Base-by-base conservation (phyloP, 2,329 filamentous ascomycete genomes). In the Scytalidium sp. region DNA sequence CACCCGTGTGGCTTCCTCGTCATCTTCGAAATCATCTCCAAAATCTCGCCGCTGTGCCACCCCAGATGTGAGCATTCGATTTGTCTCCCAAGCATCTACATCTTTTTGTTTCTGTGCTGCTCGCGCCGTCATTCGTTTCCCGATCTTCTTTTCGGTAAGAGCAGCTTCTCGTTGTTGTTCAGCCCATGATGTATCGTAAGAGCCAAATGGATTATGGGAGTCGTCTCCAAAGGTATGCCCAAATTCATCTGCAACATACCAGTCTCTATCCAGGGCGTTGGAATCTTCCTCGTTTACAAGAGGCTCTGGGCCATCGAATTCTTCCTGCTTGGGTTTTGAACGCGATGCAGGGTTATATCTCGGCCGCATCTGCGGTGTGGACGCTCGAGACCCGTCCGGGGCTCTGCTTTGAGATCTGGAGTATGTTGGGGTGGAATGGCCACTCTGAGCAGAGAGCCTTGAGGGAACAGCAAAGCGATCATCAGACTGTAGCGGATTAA, bases 71-170 rank as follows among this genome's bases (percentile, higher is more conserved):
- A 99, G 78, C 94, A 99, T 97, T 51, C 94, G 88, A 67, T 99
- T 99, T 15, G 93, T 94, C 70, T 99, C 95, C 94, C 94, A 99
- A 0, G 92, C 93, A 70, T 99, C 94, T 41, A 94, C 91, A 64
- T 99, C 94, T 65, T 88, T 91, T 67, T 96, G 90, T 60, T 92
- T 89, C 69, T 96, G 90, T 50, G 90, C 78, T 53, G 86, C 85
- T 45, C 88, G 80, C 41, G 87, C 87, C 64, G 83, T 90, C 66
- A 87, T 78, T 74, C 80, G 61, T 76, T 81, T 60, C 80, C 85
- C 85, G 4, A 84, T 78, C 73, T 94, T 94, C 76, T 90, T 94
- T 68, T 95, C 89, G 8, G 84, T 77, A 66, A 91, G 71, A 13
- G 84, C 86, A 15, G 80, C 80, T 68, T 96, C 90, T 63, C 90